These are phyloP conservation scores for Dothistroma pini DNA, from an alignment of 2,329 filamentous ascomycete genomes.

Conservation along the genomic window DNA sequence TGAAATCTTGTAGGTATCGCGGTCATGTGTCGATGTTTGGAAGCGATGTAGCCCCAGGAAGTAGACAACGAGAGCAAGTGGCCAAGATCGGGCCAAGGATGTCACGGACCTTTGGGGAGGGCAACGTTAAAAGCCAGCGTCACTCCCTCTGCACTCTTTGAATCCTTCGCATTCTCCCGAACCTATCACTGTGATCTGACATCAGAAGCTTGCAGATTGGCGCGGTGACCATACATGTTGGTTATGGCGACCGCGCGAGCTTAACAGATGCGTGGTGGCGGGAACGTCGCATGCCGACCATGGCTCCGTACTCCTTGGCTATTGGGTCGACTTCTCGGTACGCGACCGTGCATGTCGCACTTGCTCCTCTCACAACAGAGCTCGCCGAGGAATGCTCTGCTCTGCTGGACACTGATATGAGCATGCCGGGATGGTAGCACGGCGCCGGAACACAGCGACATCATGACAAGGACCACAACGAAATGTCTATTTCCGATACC, in stretches of 20 bases:
- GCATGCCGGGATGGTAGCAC: not conserved
- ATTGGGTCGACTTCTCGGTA: not conserved
- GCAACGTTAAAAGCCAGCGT: not conserved
- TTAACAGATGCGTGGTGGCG: not conserved
- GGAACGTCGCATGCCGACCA: not conserved
- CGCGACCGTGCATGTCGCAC: not conserved
- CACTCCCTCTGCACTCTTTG: not conserved
- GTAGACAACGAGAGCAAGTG: not conserved
- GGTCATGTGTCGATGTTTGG: not conserved
- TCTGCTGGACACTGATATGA: not conserved
- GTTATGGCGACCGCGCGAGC: not conserved
- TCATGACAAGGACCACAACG: not conserved
- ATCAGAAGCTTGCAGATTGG: not conserved
- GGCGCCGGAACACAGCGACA: not conserved
- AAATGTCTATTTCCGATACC: constrained; percentile 4
- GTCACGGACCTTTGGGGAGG: not conserved
- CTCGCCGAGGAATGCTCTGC: not conserved
- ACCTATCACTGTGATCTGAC: not conserved
- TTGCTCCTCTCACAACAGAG: not conserved
- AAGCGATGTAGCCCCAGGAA: not conserved
- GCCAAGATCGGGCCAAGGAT: not conserved
- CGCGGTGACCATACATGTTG: not conserved
- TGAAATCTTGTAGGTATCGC: not conserved
- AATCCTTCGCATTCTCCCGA: not conserved
- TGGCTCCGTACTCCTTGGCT: not conserved